Evolutionary conservation across 176 grass and related monocot species (phyloP), one percentile per base, ranked within the genome.

Genomic region (Oryza australiensis): DNA sequence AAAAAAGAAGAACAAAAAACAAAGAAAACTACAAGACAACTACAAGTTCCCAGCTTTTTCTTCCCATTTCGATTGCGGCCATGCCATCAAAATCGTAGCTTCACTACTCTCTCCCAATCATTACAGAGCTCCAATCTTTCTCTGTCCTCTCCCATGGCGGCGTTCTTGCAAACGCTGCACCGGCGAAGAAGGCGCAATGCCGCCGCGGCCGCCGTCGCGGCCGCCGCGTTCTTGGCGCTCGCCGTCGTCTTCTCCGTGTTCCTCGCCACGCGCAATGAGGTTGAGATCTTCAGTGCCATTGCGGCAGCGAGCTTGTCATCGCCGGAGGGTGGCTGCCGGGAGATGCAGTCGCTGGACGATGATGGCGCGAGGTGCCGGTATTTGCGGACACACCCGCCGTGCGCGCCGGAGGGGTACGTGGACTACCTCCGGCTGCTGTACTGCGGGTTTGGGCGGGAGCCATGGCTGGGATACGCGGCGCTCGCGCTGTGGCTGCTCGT

Each of bases 361-460:
- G 8, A 68, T 26, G 34, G 28, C 0, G 46, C 75, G 16, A 62
- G 79, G 46, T 98, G 92, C 84, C 14, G 64, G 8, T 94, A 89
- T 78, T 75, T 98, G 38, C 16, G 65, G 13, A 48, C 79, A 8
- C 86, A 76, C 20, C 3, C 20, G 13, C 85, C 83, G 1, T 97
- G 95, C 78, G 70, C 81, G 63, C 90, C 95, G 33, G 64, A 42
- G 0, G 90, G 88, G 3, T 98, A 91, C 82, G 65, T 94, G 12
- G 72, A 94, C 81, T 97, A 97, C 86, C 90, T 94, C 48, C 64
- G 48, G 3, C 1, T 91, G 35, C 94, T 94, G 86, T 97, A 97
- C 80, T 97, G 94, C 83, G 1, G 12, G 15, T 85, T 80, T 18
- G 77, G 80, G 0, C 16, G 71, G 20, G 33, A 48, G 30, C 76